Evolutionary conservation across 1,284 basidiomycete species (phyloP).

Genomic region (Ustilago hordei): DNA sequence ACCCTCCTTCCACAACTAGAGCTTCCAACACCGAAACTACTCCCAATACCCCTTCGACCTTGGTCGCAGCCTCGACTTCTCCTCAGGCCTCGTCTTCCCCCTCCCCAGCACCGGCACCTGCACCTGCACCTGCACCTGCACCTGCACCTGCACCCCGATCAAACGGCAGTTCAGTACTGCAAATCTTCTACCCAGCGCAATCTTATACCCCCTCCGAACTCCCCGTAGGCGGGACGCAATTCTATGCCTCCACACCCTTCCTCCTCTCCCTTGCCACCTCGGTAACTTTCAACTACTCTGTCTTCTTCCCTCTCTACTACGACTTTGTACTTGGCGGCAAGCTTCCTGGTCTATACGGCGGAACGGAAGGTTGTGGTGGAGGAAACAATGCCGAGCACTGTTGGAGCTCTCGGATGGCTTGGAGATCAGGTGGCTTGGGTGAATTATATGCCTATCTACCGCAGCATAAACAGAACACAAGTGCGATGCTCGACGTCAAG

Average conservation of each 20-base stretch:
- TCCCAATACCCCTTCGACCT: neutral
- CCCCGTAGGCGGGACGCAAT: slow-evolving; percentile 50
- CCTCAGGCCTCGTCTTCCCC: neutral
- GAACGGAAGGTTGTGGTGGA: slow-evolving; percentile 70
- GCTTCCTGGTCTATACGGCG: slow-evolving; percentile 71
- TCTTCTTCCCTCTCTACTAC: slow-evolving; percentile 69
- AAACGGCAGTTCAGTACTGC: slow-evolving; percentile 4
- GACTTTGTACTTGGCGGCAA: slow-evolving; percentile 71
- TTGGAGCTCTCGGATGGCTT: slow-evolving; percentile 71
- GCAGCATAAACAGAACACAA: slow-evolving; percentile 35
- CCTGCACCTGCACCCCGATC: neutral
- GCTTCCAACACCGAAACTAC: neutral
- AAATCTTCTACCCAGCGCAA: slow-evolving; percentile 71
- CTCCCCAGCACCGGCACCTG: too few relatives aligned
- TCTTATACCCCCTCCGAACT: slow-evolving; percentile 55
- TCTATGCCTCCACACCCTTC: slow-evolving; percentile 30
- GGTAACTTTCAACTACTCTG: slow-evolving; percentile 64
- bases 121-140: neutral
- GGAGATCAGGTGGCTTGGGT: slow-evolving; percentile 61
- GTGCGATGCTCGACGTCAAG: slow-evolving; percentile 24
- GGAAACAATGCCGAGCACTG: slow-evolving; percentile 70
- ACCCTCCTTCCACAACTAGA: too few relatives aligned
- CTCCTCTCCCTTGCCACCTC: slow-evolving; percentile 9
- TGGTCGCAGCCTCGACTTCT: neutral
- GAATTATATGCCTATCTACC: slow-evolving; percentile 74